Base-by-base conservation (phyloP, 1,284 basidiomycete genomes). In the Heliocybe sulcata region DNA sequence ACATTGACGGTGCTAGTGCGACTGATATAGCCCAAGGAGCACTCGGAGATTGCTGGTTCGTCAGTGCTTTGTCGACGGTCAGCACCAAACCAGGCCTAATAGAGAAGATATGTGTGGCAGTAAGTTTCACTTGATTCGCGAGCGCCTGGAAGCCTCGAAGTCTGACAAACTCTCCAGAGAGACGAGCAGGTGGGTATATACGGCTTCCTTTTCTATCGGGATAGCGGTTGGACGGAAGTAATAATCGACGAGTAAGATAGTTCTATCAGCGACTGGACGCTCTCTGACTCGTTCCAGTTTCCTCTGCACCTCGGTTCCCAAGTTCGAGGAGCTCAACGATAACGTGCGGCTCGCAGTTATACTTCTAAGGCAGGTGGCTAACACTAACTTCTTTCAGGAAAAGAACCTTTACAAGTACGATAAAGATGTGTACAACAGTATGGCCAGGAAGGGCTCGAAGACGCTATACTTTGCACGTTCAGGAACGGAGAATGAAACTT, bases 131-230 rank as follows among this genome's bases (percentile, higher is more conserved):
- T 35, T 42, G 12, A 6, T 49, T 12, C 6, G 14, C 27, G 11
- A 3, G 9, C 11, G 3, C 20, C 12, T 4, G 6, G 6, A 14
- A 8, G 10, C 16, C 12, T 16, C 8, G 14, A 35, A 52, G 42
- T 23, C 42, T 49, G 25, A 23, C 27, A 38, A n/a, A 1, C 27
- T 54, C 35, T 48, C 14, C 55, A 80, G 79, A 66, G 74, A 33
- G 77, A 81, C 56, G 76, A 79, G 59, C 58, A 73, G 60, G 75
- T 80, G n/a, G 79, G 79, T 2, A 72, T 82, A 8, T 82, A 82
- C 60, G 80, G 80, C 4, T 80, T 80, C 61, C 74, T 80, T 50
- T 80, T 80, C 64, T 79, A 76, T 64, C 65, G 73, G 14, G 76
- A 80, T 56, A 67, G 57, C 12, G 63, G 61, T 22, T 66, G 64